Evolutionary conservation across 2,329 filamentous ascomycete genomes (phyloP).

Genomic region (Knufia petricola): DNA sequence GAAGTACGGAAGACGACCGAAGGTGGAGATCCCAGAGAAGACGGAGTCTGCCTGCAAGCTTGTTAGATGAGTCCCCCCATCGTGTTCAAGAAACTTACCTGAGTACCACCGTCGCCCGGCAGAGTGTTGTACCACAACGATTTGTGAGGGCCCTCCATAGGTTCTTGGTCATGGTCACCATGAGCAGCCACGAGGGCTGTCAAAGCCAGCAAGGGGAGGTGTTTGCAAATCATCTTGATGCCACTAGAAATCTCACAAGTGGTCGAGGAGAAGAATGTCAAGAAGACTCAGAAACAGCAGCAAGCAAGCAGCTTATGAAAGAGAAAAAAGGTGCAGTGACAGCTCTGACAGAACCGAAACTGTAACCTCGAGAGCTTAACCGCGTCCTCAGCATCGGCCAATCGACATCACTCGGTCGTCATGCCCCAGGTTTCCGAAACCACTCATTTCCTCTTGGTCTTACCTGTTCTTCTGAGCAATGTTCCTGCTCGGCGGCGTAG

Average conservation of each 20-base stretch:
- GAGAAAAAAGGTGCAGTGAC: neutral
- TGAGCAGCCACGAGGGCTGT: conserved; percentile 50
- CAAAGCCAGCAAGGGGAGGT: conserved; percentile 27
- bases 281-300: neutral
- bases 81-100: conserved; percentile 41
- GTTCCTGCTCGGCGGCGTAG: too few species aligned
- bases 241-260: neutral
- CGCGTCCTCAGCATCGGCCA: neutral
- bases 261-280: neutral
- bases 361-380: neutral
- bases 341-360: neutral
- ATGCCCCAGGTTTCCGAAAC: too few species aligned
- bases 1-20: conserved; percentile 67
- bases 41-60: conserved; percentile 64
- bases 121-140: conserved; percentile 74
- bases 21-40: conserved; percentile 80
- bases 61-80: neutral
- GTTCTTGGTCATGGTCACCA: conserved; percentile 47
- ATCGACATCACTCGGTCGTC: neutral
- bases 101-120: conserved; percentile 73
- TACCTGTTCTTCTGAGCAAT: neutral
- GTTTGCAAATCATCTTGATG: conserved; percentile 19
- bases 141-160: conserved; percentile 58
- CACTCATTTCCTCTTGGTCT: too few species aligned
- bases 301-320: neutral